Base-by-base conservation (phyloP, 768 basidiomycete species). In the Suillus lakei region DNA sequence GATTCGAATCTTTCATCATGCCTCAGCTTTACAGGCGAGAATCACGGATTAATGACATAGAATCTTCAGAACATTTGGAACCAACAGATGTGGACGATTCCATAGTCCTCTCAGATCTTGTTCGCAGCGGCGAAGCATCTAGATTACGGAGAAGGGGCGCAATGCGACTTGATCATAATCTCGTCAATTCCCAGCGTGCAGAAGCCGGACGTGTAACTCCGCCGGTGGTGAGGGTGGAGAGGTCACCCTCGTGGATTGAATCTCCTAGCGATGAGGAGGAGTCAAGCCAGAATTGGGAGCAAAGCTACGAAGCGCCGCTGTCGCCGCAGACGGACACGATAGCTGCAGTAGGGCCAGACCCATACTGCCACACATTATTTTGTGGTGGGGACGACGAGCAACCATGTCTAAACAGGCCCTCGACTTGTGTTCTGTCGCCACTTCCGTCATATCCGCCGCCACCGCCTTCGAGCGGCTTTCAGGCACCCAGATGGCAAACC, bases 61-160 rank as follows among this genome's bases (percentile, higher is more conserved):
- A 72, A 41, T 32, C 26, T 28, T 62, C 66, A 54, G 76, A 75
- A 34, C 30, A 50, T 26, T 54, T 74, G 30, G 71, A 79, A 28
- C 79, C 76, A 32, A 79, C 80, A 43, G 88, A 90, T 65, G 82
- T 80, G 2, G 91, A 92, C 69, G 88, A 88, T 71, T 83, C 87
- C 38, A 88, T 92, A 63, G 85, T 91, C 23, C 84, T 92, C 53
- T 90, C 89, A 2, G 91, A 92, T 74, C 83, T 92, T 48, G 82
- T 92, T 18, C 88, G 91, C 60, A 88, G 88, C 1, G 91, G 87
- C 18, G 91, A 92, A 71, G 88, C 89, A 0, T 92, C 91, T 4
- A 82, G 91, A 6, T 78, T 92, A 61, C 84, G 91, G n/a, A 80
- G 91, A 63, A 80, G 91, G 67, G 91, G 91, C 13, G 91, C 91